phyloP scores from a whole-genome alignment of 2,329 filamentous ascomycete species.

The Colletotrichum lupini region DNA sequence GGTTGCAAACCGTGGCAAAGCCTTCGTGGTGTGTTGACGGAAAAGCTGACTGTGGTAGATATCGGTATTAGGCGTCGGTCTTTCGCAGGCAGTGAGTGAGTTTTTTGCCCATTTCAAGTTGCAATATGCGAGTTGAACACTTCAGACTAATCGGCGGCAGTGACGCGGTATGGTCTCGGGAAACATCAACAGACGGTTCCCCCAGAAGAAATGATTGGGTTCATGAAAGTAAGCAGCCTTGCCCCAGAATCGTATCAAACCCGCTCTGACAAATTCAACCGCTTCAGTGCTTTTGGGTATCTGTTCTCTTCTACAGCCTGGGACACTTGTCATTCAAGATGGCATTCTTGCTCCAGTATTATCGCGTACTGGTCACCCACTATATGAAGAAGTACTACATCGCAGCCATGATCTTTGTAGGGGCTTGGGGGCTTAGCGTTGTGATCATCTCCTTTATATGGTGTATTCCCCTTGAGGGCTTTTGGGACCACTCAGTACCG shows the following conservation, averaged over 20 bases:
- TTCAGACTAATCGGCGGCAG: neutral
- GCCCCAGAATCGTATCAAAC: neutral
- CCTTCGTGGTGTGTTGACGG: too few relatives aligned
- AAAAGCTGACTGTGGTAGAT: slow-evolving; percentile 3
- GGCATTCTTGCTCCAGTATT: slow-evolving; percentile 50
- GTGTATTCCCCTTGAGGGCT: slow-evolving; percentile 41
- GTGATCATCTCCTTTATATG: slow-evolving; percentile 38
- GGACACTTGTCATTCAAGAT: slow-evolving; percentile 45
- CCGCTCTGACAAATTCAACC: neutral
- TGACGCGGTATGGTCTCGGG: slow-evolving; percentile 37
- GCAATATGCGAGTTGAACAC: too few relatives aligned
- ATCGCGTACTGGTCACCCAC: slow-evolving; percentile 44
- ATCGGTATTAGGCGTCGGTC: slow-evolving; percentile 16
- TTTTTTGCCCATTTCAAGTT: neutral
- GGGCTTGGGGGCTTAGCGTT: slow-evolving; percentile 41
- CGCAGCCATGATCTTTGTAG: slow-evolving; percentile 40
- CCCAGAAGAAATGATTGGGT: neutral
- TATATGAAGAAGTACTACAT: slow-evolving; percentile 41
- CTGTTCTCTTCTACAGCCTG: slow-evolving; percentile 44
- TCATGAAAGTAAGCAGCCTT: slow-evolving; percentile 25
- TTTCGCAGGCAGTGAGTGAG: slow-evolving; percentile 16
- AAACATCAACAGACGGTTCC: slow-evolving; percentile 28
- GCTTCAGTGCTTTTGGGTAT: slow-evolving; percentile 43
- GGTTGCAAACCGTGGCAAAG: neutral
- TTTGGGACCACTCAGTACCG: slow-evolving; percentile 40